phyloP scores from a whole-genome alignment of 2,329 filamentous ascomycete species.

The Epichloe aotearoae region DNA sequence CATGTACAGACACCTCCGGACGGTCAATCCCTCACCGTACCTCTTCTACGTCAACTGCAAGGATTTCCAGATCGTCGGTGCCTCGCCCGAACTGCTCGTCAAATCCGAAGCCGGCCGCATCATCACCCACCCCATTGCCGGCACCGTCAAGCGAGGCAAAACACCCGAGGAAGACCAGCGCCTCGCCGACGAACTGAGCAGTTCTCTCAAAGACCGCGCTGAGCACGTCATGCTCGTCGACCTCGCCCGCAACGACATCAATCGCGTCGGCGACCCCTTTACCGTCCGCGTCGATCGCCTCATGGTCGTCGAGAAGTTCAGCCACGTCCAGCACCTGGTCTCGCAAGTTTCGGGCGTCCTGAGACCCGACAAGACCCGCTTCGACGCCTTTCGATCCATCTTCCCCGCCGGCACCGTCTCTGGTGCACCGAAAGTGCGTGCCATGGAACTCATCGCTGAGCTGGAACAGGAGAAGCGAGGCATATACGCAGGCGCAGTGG shows the following conservation, averaged over 20 bases:
- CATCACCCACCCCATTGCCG: slow-evolving; percentile 93
- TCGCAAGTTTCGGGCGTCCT: slow-evolving; percentile 91
- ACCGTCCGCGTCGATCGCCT: slow-evolving; percentile 84
- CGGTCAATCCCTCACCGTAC: slow-evolving; percentile 95
- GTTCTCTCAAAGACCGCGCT: slow-evolving; percentile 78
- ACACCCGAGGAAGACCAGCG: slow-evolving; percentile 68
- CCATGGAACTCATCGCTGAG: slow-evolving; percentile 95
- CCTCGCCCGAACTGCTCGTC: slow-evolving; percentile 86
- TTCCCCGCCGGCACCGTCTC: slow-evolving; percentile 95
- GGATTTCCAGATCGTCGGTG: slow-evolving; percentile 89
- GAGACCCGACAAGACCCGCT: slow-evolving; percentile 70
- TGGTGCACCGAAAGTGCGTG: slow-evolving; percentile 87
- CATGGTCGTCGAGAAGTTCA: slow-evolving; percentile 92
- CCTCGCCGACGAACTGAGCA: slow-evolving; percentile 63
- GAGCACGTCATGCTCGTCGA: slow-evolving; percentile 98
- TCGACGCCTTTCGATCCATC: slow-evolving; percentile 91
- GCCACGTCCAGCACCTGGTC: slow-evolving; percentile 92
- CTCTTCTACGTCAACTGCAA: slow-evolving; percentile 90
- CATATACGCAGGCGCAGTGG: slow-evolving; percentile 89
- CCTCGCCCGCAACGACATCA: slow-evolving; percentile 89
- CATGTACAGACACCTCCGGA: slow-evolving; percentile 89
- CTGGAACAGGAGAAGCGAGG: slow-evolving; percentile 88
- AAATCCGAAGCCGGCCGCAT: slow-evolving; percentile 79
- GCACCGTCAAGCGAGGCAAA: slow-evolving; percentile 79
- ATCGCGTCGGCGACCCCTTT: slow-evolving; percentile 82